Base-by-base conservation (phyloP, 2,329 filamentous ascomycete species). In the Achaetomium macrosporum region DNA sequence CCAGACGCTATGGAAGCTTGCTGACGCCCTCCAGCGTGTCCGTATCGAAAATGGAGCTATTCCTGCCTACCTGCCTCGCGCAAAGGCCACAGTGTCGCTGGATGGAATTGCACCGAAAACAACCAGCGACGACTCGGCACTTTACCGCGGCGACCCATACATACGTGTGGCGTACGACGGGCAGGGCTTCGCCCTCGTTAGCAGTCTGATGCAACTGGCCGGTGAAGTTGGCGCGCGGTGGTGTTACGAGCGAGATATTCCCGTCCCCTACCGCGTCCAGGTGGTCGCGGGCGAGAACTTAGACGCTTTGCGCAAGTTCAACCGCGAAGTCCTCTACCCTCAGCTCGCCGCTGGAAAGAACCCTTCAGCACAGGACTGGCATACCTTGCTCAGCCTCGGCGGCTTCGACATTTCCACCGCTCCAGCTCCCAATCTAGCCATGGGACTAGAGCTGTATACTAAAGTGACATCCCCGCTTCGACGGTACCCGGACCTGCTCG, bases 401-500 rank as follows among this genome's bases (percentile, higher is more conserved):
- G 67, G 71, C 17, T 72, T 78, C 47, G 73, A 78, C 55, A 65
- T 83, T 12, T 76, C 77, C 9, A 71, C 76, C n/a, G 66, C 65
- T 3, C 75, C 82, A 0, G 76, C 74, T 9, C 76, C 76, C 5
- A 77, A 84, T 66, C 75, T 79, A 55, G 71, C 76, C 42, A 72
- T 85, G 53, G 84, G 83, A 16, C 63, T 78, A 1, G 73, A 81
- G 50, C 77, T 79, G 69, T 85, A 86, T 65, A 71, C 78, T 53
- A 85, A 83, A 59, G 77, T 77, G 37, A 87, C 84, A 8, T 84
- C 79, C 46, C 84, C 84, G 16, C 73, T 87, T n/a, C 80, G 84
- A 33, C 77, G 84, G 41, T 86, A 77, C 66, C 68, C 72, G 5
- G 84, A 87, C 65, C 68, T 87, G 43, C 64, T 87, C 31, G 75